phyloP scores from a whole-genome alignment of 2,329 filamentous ascomycete genomes.

The Setomelanomma holmii region DNA sequence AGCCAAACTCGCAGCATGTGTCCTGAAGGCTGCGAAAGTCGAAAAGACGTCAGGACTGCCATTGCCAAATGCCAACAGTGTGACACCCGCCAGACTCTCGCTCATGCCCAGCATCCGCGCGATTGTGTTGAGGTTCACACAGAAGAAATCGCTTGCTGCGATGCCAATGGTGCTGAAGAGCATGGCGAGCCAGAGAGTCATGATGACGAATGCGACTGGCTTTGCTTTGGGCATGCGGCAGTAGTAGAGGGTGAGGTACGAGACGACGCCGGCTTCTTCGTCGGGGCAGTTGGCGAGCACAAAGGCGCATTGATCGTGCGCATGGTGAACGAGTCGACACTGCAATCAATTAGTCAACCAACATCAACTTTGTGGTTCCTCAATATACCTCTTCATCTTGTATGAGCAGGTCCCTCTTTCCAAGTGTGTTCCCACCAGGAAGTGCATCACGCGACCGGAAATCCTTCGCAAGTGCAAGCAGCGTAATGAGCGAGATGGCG shows the following conservation, averaged over 20 bases:
- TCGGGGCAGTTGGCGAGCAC: constrained; percentile 82
- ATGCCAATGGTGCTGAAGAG: constrained; percentile 98
- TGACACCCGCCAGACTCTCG: constrained; percentile 95
- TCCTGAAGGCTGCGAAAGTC: constrained; percentile 97
- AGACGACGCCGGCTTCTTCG: constrained; percentile 87
- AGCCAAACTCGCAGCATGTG: constrained; percentile 95
- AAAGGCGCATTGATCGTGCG: constrained; percentile 83
- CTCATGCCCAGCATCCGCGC: constrained; percentile 88
- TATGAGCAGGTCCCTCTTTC: constrained; percentile 26
- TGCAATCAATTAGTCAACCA: constrained; percentile 41
- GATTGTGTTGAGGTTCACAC: constrained; percentile 93
- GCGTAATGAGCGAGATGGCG: constrained; percentile 35
- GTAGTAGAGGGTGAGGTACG: constrained; percentile 91
- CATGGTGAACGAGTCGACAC: constrained; percentile 81
- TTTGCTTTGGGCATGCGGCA: constrained; percentile 74
- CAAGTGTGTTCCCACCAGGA: constrained; percentile 7
- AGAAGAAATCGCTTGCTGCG: constrained; percentile 97
- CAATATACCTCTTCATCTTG: constrained; percentile 47
- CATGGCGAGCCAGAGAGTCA: constrained; percentile 83
- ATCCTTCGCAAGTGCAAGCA: constrained; percentile 37
- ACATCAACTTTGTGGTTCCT: not conserved
- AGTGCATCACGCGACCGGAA: constrained; percentile 6
- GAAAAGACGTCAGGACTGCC: constrained; percentile 98
- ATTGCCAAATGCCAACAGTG: constrained; percentile 95
- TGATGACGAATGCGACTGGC: constrained; percentile 77